Base-by-base conservation (phyloP, 345 rosid genomes). In the Sonneratia alba region DNA sequence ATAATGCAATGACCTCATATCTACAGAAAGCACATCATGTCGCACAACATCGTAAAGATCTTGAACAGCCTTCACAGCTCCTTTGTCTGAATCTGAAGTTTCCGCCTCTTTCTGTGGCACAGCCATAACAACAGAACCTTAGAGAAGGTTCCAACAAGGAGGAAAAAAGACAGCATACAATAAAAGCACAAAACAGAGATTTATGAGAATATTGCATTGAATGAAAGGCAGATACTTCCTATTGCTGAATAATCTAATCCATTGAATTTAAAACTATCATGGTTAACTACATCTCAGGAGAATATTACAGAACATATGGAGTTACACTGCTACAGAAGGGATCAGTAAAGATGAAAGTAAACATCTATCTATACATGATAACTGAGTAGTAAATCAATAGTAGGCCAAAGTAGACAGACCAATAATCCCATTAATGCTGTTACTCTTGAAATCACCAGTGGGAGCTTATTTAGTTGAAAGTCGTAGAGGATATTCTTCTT, bases 41-140 rank as follows among this genome's bases (percentile, higher is more conserved):
- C 72, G 90, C 81, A 95, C 86, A 81, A 95, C 97, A 89, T 95
- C 99, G 68, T 92, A 90, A 67, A 95, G 90, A 90, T 95, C 97
- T 71, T 83, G 99, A 82, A 92, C 91, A 82, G 99, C 96, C 80
- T 92, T 78, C 72, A 95, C 72, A 7, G 97, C 97, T 69, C 97
- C 99, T 73, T 86, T 86, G 73, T 83, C 83, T 75, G 80, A 81
- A 75, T 90, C 97, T 0, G 87, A 83, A 34, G 86, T 85, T 80
- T 86, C 90, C 48, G 82, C 75, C 77, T 83, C 88, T 87, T 87
- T 92, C 99, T 94, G 86, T 36, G 36, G 40, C 48, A 66, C 0
- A 57, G 9, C 66, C 67, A 64, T 65, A 63, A 62, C 49, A 63
- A 69, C 18, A 36, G 13, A 70, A 70, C 24, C 19, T 47, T 21